These are phyloP conservation scores for Exophiala sp. DNA, from an alignment of 2,329 filamentous ascomycete species.

Conservation along the genomic window DNA sequence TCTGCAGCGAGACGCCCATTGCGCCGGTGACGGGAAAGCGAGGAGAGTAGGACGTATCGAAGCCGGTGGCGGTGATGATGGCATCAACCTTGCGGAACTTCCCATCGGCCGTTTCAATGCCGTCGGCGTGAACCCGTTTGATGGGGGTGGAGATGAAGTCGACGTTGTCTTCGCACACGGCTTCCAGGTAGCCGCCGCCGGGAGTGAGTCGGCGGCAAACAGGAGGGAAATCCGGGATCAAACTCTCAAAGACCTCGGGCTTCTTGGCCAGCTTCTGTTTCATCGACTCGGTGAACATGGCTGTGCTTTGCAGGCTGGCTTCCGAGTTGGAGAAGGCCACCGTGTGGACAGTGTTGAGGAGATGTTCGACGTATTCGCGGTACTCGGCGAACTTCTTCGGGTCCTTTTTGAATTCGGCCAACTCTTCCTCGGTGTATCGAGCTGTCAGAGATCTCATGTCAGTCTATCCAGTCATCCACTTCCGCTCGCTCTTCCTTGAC, in stretches of 20 bases:
- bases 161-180: slow-evolving; percentile 37
- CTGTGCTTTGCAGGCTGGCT: no score
- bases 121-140: slow-evolving; percentile 51
- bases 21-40: slow-evolving; percentile 30
- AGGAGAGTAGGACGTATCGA: neutral
- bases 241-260: neutral
- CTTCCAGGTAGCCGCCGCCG: slow-evolving; percentile 24
- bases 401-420: no score
- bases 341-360: no score
- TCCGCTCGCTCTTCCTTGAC: no score
- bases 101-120: slow-evolving; percentile 57
- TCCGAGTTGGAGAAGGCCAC: no score
- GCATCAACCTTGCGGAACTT: slow-evolving; percentile 54
- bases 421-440: no score
- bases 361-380: no score
- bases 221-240: neutral
- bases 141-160: slow-evolving; percentile 48
- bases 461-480: no score
- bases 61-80: slow-evolving; percentile 62
- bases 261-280: neutral
- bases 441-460: no score
- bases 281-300: no score
- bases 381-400: no score
- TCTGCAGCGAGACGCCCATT: slow-evolving; percentile 18
- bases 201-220: slow-evolving; percentile 17